Base-by-base conservation (phyloP, 2,329 filamentous ascomycete genomes). In the Ascomycota sp. region DNA sequence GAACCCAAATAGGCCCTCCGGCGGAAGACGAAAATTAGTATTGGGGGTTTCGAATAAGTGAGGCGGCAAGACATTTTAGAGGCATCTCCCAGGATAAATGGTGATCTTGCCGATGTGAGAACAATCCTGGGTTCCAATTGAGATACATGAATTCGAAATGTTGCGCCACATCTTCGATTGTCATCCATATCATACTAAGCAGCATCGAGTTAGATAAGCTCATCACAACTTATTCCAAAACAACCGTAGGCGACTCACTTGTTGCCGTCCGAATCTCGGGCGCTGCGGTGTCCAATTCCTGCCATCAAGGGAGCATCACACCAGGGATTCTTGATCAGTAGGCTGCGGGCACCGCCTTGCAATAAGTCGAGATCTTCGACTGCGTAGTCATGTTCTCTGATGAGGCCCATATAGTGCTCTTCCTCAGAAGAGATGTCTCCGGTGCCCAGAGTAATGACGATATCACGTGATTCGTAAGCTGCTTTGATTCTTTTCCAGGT, bases 241-340 rank as follows among this genome's bases (percentile, higher is more conserved):
- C n/a, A n/a, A n/a, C n/a, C n/a, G n/a, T n/a, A 13, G 8, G 27
- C 4, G 8, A 25, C 33, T 32, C 23, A 34, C 33, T 34, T 34
- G 20, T 30, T 17, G 12, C 27, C 15, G 8, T 24, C 21, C 11
- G 20, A 20, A 11, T 17, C 12, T 21, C 13, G 27, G 8, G 9
- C 4, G 9, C 15, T 22, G 5, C 4, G n/a, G 4, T 22, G 28
- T n/a, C 39, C 41, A n/a, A 40, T 38, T 7, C 45, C 75, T 37
- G 67, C 72, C 76, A 36, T 32, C 5, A 72, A 65, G 26, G 74
- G 70, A 4, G 81, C 82, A 44, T 85, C 74, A 30, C 77, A 78
- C 89, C 89, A 98, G 2, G 89, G 89, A 43, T 98, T 98, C 53
- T 98, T 98, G 38, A 98, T 66, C 0, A 94, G 61, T 30, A 95